phyloP scores from a whole-genome alignment of 2,329 filamentous ascomycete species.

The Blumeria graminis region DNA sequence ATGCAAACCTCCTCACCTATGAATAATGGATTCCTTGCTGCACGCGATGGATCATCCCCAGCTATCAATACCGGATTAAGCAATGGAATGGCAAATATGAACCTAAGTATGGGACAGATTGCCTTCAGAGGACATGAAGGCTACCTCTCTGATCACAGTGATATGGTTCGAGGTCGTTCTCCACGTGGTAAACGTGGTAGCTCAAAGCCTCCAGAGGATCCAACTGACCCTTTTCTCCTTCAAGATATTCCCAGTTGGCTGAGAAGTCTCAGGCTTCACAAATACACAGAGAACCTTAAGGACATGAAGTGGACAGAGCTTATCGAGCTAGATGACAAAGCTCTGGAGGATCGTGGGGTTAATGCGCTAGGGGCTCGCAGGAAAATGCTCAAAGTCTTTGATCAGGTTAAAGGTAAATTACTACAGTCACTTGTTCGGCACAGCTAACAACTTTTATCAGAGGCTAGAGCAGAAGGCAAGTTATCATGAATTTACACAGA shows the following conservation, averaged over 20 bases:
- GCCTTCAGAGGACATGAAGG: conserved; percentile 50
- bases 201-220: conserved; percentile 94
- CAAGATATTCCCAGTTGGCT: conserved; percentile 95
- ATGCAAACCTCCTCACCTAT: conserved; percentile 69
- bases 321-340: conserved; percentile 77
- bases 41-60: conserved; percentile 56
- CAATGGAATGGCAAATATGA: conserved; percentile 33
- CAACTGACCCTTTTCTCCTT: conserved; percentile 69
- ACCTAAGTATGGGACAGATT: conserved; percentile 48
- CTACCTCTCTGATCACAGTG: conserved; percentile 83
- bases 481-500: conserved; percentile 19
- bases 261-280: conserved; percentile 80
- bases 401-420: conserved; percentile 57
- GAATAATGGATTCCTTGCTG: conserved; percentile 80
- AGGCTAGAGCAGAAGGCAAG: conserved; percentile 53
- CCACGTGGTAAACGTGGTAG: conserved; percentile 79
- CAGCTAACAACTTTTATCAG: conserved; percentile 19
- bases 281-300: conserved; percentile 96
- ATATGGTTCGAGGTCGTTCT: conserved; percentile 72
- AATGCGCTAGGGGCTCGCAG: conserved; percentile 83
- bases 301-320: conserved; percentile 92
- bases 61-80: conserved; percentile 25
- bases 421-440: background rate
- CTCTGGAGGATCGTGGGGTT: conserved; percentile 75
- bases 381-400: conserved; percentile 98